A percentile compares a stretch with the other conserved stretches of the same genome.
These are phyloP conservation scores for Claviceps cyperi DNA, from an alignment of 2,329 filamentous ascomycete genomes.

Conservation along the genomic window DNA sequence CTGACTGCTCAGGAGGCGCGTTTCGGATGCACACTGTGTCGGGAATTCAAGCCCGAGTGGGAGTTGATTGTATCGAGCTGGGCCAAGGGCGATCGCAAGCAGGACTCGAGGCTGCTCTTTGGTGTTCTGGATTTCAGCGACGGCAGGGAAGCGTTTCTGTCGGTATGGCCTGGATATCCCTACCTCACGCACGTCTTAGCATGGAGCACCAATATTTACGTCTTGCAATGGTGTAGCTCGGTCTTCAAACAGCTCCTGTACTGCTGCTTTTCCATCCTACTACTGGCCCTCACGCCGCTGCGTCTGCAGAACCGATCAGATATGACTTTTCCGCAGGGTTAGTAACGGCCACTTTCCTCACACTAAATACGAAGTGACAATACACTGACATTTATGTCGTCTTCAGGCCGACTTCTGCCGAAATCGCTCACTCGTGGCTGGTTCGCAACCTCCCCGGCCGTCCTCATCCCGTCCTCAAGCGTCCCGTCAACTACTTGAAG, in stretches of 20 bases:
- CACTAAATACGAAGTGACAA: background rate
- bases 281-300: slow-evolving; percentile 59
- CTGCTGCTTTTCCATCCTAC: slow-evolving; percentile 81
- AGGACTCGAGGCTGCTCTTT: slow-evolving; percentile 60
- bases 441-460: slow-evolving; percentile 62
- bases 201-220: background rate
- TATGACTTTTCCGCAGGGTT: slow-evolving; percentile 79
- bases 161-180: slow-evolving; percentile 37
- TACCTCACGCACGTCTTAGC: background rate
- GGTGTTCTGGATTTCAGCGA: slow-evolving; percentile 77
- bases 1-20: slow-evolving; percentile 74
- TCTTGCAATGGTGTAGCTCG: slow-evolving; percentile 43
- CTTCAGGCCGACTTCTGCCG: slow-evolving; percentile 55
- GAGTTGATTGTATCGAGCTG: slow-evolving; percentile 75
- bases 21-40: slow-evolving; percentile 75
- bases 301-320: slow-evolving; percentile 53
- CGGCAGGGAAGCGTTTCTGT: slow-evolving; percentile 73
- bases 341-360: slow-evolving; percentile 13
- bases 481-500: slow-evolving; percentile 77
- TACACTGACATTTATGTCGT: background rate
- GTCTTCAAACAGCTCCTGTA: slow-evolving; percentile 87
- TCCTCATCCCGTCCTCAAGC: slow-evolving; percentile 61
- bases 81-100: slow-evolving; percentile 68
- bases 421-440: slow-evolving; percentile 68
- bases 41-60: slow-evolving; percentile 90